phyloP scores from a whole-genome alignment of 768 basidiomycete genomes.

The Termitomyces sp. region DNA sequence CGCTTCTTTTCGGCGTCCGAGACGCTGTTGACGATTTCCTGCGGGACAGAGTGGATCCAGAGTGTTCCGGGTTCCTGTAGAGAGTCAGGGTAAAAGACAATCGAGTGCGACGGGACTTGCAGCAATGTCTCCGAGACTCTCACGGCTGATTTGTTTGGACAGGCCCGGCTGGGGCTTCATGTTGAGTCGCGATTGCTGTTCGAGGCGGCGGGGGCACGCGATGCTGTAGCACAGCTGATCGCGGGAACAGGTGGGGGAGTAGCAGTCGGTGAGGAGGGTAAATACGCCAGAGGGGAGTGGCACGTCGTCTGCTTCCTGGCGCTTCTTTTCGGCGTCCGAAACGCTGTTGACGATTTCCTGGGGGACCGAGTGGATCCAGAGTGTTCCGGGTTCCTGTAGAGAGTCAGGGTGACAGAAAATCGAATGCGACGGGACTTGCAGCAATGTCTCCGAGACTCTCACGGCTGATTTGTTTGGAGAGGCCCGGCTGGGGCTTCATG shows the following conservation, averaged over 20 bases:
- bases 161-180: conserved; percentile 92
- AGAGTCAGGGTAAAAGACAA: conserved; percentile 1
- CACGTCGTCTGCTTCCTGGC: conserved; percentile 98
- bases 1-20: conserved; percentile 91
- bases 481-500: conserved; percentile 88
- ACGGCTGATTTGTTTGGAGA: conserved; percentile 77
- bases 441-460: conserved; percentile 80
- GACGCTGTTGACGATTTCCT: conserved; percentile 89
- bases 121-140: conserved; percentile 76
- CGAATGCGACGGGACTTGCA: conserved; percentile 42
- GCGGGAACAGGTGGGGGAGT: conserved; percentile 93
- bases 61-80: conserved; percentile 58
- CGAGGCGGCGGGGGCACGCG: conserved; percentile 88
- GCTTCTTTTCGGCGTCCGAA: conserved; percentile 87
- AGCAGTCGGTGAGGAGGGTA: conserved; percentile 94
- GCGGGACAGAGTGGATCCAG: conserved; percentile 96
- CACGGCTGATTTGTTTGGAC: conserved; percentile 75
- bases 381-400: conserved; percentile 50
- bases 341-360: conserved; percentile 92
- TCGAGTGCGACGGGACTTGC: conserved; percentile 33
- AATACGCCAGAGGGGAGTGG: conserved; percentile 78
- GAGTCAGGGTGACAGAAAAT: too few relatives aligned
- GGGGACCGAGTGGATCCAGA: conserved; percentile 97
- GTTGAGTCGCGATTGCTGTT: conserved; percentile 92
- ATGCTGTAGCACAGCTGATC: conserved; percentile 96